Evolutionary conservation across 2,329 filamentous ascomycete genomes (phyloP).

Genomic region (Sclerotinia minor): DNA sequence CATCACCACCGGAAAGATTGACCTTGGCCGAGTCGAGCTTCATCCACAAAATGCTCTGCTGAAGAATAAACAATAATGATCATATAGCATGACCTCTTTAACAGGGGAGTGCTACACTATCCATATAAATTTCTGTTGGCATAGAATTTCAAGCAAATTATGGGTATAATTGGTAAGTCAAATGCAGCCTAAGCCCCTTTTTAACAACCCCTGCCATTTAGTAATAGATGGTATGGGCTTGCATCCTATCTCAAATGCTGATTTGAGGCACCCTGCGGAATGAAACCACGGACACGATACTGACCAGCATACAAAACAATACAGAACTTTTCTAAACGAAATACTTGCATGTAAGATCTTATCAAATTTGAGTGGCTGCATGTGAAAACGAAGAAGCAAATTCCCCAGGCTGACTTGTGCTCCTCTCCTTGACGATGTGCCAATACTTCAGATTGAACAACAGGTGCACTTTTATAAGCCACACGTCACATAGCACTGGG

Average conservation of each 20-base stretch:
- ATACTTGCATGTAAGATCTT: slow-evolving; percentile 2
- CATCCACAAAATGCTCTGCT: not conserved
- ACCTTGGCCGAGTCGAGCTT: not conserved
- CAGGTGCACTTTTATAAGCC: not conserved
- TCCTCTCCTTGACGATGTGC: not conserved
- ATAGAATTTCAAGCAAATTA: not conserved
- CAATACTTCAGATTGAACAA: not conserved
- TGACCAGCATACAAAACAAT: not conserved
- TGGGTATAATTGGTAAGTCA: not conserved
- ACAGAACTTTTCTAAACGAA: no score
- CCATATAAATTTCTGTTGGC: not conserved
- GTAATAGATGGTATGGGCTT: not conserved
- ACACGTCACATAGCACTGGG: not conserved
- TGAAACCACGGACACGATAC: not conserved
- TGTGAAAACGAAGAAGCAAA: not conserved
- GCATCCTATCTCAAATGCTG: not conserved
- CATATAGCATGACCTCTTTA: not conserved
- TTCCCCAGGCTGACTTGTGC: not conserved
- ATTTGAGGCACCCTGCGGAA: not conserved
- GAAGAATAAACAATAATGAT: not conserved
- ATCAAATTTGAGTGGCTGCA: not conserved
- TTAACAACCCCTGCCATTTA: not conserved
- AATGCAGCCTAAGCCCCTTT: not conserved
- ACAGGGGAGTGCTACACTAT: not conserved
- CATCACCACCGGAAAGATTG: not conserved